Evolutionary conservation across 2,329 filamentous ascomycete genomes (phyloP).

Genomic region (Botryotinia globosa): DNA sequence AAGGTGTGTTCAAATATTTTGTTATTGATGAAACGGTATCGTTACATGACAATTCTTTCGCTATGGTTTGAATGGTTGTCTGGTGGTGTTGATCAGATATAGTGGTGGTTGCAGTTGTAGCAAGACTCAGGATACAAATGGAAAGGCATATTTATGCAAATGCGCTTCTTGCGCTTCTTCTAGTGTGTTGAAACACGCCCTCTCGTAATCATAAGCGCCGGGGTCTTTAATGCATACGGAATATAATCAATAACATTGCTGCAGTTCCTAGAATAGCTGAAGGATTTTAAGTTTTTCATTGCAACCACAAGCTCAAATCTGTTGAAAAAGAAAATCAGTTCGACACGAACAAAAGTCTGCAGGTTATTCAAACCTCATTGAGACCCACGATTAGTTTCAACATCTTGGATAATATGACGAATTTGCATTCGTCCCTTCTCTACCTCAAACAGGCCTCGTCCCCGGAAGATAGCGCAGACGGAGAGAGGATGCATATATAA

Average conservation of each 20-base stretch:
- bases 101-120: neutral
- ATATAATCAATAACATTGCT: neutral
- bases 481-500: neutral
- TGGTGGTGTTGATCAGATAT: neutral
- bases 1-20: neutral
- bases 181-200: neutral
- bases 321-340: neutral
- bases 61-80: neutral
- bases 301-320: neutral
- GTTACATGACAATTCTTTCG: neutral
- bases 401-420: neutral
- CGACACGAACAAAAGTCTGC: neutral
- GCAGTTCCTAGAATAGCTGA: neutral
- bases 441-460: neutral
- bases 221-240: neutral
- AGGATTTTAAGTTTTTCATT: neutral
- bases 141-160: neutral
- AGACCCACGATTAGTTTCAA: neutral
- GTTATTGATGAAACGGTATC: neutral
- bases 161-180: neutral
- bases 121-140: neutral
- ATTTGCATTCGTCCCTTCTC: neutral
- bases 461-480: neutral
- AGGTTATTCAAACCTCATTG: neutral
- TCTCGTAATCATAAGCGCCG: neutral